Base-by-base conservation (phyloP, 2,329 filamentous ascomycete genomes). In the Zasmidium citrigriseum region DNA sequence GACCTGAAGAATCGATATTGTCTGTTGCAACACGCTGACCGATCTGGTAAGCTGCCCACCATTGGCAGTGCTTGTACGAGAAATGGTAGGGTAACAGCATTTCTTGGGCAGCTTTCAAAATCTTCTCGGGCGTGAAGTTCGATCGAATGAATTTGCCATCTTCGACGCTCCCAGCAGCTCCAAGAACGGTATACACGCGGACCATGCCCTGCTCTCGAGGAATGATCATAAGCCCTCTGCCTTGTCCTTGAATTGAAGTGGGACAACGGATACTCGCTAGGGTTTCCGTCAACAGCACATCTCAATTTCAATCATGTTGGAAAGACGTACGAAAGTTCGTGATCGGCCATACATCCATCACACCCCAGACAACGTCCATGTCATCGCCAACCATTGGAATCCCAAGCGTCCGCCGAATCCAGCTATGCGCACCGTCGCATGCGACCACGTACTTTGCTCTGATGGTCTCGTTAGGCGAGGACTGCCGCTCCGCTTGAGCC, bases 41-140 rank as follows among this genome's bases (percentile, higher is more conserved):
- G 61, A 91, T 90, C 47, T 89, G 87, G 66, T 91, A 92, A 1
- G 89, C 87, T 0, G 88, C 89, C 74, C 85, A 91, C 89, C 88
- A 91, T 67, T 89, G 86, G 1, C 21, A 50, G 12, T 50, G 34
- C 11, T 12, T 23, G 16, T 46, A 45, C n/a, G 41, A 27, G 14
- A 47, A 2, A 21, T 25, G 25, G 18, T 29, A 54, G 7, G 52
- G 52, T 9, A 3, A 5, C n/a, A 54, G n/a, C 9, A 54, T 54
- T 9, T 24, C 4, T 24, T 54, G 47, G 5, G 47, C 47, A 12
- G 47, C 7, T 16, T 5, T 9, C 4, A 50, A 23, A 18, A 50
- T 50, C n/a, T 12, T 18, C 3, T 50, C 47, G 3, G 47, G 47
- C 5, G 5, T 54, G 5, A 53, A 48, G 14, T 44, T 44, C 27